Evolutionary conservation across 495 filamentous ascomycete species (phyloP), one percentile per base, ranked within the genome.

Genomic region (Penicillium herquei): DNA sequence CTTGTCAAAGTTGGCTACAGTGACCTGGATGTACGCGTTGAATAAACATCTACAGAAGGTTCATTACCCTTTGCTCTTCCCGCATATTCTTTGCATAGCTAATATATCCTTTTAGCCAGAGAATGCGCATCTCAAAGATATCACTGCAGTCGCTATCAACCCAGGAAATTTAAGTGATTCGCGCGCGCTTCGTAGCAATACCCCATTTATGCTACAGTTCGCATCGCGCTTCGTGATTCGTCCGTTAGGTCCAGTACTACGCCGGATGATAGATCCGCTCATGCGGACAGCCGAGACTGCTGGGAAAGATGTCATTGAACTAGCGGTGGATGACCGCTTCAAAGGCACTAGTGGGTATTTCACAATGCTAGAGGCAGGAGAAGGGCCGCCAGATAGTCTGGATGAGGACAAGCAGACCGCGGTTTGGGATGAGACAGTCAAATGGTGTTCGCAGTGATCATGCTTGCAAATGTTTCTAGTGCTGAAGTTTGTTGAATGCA

Each of bases 161-260:
- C 78, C 77, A 0, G 76, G 79, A 12, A 76, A 64, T 31, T 50
- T 81, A 26, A 55, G 60, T 12, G 72, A 78, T 60, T 81, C 77
- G 31, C 76, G 77, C 9, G 74, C 74, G 6, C 54, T 37, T 9
- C 34, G 12, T 10, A 37, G 9, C 34, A 37, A 37, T 37, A 37
- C 34, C 6, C 34, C 34, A 9, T 37, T 37, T 7, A 37, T 37
- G 34, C 8, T 37, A 37, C 34, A 13, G 12, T 10, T 10, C 34
- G 12, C 12, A 13, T 37, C 34, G 7, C 34, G 34, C 12, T 37
- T 37, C 6, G 8, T 37, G 34, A 37, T 37, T 10, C 9, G 6
- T 2, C 34, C 34, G 1, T 6, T 37, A 13, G 9, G 34, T 3
- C 34, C 34, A 37, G 21, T 26, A 26, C 34, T 37, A 37, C 12